phyloP scores from a whole-genome alignment of 176 grass and related monocot species.

The Pontederia paniculata region DNA sequence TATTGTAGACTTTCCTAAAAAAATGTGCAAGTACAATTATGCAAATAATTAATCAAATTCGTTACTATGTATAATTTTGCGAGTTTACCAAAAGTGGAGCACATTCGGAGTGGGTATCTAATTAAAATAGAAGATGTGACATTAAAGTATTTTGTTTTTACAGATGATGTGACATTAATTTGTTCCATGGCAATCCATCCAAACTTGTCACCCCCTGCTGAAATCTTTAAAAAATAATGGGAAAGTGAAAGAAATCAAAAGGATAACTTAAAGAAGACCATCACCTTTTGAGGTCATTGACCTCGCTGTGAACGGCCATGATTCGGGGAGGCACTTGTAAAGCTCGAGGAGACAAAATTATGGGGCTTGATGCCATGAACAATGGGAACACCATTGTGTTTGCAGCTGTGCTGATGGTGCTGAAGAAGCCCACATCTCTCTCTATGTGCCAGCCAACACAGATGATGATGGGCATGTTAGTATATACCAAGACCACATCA shows the following conservation, averaged over 20 bases:
- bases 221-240: not conserved
- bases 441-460: not conserved
- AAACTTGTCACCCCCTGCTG: too few species aligned
- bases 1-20: too few species aligned
- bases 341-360: constrained; percentile 20
- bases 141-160: too few species aligned
- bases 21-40: too few species aligned
- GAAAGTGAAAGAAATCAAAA: not conserved
- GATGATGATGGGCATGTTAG: not conserved
- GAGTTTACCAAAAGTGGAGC: too few species aligned
- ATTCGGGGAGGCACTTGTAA: constrained; percentile 1
- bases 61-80: too few species aligned
- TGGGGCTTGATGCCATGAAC: constrained; percentile 22
- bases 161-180: too few species aligned
- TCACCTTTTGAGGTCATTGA: constrained; percentile 20
- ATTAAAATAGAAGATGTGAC: too few species aligned
- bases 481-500: not conserved
- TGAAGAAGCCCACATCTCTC: not conserved
- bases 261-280: constrained; percentile 8
- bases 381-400: constrained; percentile 19
- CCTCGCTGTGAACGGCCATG: constrained; percentile 7
- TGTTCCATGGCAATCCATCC: too few species aligned
- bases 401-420: not conserved
- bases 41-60: too few species aligned
- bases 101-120: too few species aligned